Conservation (phyloP, 768 basidiomycete species). For the Suillus cothurnatus region DNA sequence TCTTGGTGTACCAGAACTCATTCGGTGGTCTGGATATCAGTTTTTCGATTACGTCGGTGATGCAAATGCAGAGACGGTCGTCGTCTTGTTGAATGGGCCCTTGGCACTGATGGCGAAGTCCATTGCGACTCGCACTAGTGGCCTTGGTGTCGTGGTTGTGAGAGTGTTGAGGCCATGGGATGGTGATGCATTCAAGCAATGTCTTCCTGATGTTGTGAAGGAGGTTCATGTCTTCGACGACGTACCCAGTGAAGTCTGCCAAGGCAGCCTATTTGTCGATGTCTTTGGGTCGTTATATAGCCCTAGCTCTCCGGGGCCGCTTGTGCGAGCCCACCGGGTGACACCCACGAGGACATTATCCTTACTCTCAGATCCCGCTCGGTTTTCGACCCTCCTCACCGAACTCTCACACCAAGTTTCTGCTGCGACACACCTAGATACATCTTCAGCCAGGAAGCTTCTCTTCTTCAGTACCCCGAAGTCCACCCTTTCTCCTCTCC, state of each 20-base stretch:
- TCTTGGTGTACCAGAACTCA: conserved; percentile 45
- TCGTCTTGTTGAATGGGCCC: conserved; percentile 78
- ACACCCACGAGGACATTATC: conserved; percentile 57
- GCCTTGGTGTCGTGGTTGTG: conserved; percentile 69
- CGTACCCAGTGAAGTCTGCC: conserved; percentile 59
- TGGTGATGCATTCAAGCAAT: conserved; percentile 57
- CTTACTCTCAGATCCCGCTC: conserved; percentile 46
- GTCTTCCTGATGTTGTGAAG: conserved; percentile 61
- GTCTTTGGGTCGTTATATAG: conserved; percentile 63
- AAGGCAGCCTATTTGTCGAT: conserved; percentile 71
- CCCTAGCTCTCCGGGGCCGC: conserved; percentile 33
- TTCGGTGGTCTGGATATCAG: conserved; percentile 63
- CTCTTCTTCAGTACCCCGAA: conserved; percentile 56
- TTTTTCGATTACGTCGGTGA: conserved; percentile 80
- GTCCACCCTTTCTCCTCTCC: conserved; percentile 47
- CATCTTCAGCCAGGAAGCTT: conserved; percentile 45
- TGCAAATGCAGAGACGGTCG: conserved; percentile 56
- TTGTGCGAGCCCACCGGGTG: conserved; percentile 58
- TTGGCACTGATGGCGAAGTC: conserved; percentile 66
- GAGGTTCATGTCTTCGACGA: conserved; percentile 79
- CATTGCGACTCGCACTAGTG: conserved; percentile 42
- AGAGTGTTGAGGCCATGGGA: conserved; percentile 87
- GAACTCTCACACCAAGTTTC: conserved; percentile 29
- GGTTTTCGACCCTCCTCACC: conserved; percentile 46
- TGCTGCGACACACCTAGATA: conserved; percentile 27